phyloP scores from a whole-genome alignment of 2,329 filamentous ascomycete species.

The Tetracladium maxilliforme region DNA sequence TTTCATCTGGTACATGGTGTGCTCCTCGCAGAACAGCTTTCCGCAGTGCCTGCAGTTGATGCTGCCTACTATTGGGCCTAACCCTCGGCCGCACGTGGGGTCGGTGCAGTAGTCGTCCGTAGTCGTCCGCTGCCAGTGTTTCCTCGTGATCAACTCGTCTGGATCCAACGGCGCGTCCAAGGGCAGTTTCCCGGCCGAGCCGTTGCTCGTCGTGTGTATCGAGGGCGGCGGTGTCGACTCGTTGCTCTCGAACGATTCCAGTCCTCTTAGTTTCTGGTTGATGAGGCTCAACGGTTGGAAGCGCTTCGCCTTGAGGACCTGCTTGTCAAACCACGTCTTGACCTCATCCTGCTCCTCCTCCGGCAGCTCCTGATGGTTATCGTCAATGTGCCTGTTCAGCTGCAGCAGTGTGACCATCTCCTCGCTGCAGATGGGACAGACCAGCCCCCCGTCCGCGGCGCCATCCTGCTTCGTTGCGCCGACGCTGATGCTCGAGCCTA shows the following conservation, averaged over 20 bases:
- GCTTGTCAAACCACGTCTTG: conserved; percentile 64
- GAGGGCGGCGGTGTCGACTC: conserved; percentile 30
- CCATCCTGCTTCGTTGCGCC: conserved; percentile 35
- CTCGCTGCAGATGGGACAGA: conserved; percentile 96
- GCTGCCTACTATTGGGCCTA: conserved; percentile 67
- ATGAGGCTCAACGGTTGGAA: conserved; percentile 61
- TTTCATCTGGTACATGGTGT: conserved; percentile 99
- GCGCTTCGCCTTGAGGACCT: conserved; percentile 61
- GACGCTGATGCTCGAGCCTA: conserved; percentile 59
- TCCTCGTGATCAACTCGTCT: conserved; percentile 75
- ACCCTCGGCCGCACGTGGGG: conserved; percentile 64
- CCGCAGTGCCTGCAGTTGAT: conserved; percentile 93
- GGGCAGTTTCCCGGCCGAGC: conserved; percentile 14
- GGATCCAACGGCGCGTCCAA: conserved; percentile 39
- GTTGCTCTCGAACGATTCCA: conserved; percentile 66
- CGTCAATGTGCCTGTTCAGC: conserved; percentile 73
- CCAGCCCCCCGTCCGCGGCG: conserved; percentile 50
- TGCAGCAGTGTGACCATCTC: conserved; percentile 96
- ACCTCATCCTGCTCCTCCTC: conserved; percentile 62
- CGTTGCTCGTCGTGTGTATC: conserved; percentile 17
- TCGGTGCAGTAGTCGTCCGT: conserved; percentile 74
- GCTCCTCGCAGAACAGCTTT: conserved; percentile 86
- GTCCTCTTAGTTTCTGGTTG: conserved; percentile 61
- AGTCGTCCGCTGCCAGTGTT: conserved; percentile 75
- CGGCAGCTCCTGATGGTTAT: conserved; percentile 58